Evolutionary conservation across 2,329 filamentous ascomycete species (phyloP), one percentile per base, ranked within the genome.

Genomic region (Hypoxylon sp.): DNA sequence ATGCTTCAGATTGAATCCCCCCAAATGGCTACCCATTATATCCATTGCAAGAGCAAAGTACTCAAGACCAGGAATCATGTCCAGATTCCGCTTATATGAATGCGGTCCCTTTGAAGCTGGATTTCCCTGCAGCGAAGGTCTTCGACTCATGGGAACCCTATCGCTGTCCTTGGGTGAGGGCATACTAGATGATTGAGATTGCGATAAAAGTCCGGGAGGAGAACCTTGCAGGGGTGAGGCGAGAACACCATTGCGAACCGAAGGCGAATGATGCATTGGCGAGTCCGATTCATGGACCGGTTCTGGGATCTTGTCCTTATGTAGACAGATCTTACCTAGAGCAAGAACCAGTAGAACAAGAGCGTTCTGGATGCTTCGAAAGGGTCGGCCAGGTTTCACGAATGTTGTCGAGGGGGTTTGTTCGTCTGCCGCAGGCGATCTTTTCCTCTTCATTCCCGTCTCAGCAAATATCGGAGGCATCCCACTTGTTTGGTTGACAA

Each of bases 31-130:
- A 4, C 94, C 94, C 14, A 98, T 83, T 40, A 98, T 97, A 68
- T 96, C 92, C 0, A 91, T 91, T 1, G 94, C 95, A 68, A 92
- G 90, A 0, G 92, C 92, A 78, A 95, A 98, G 78, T 98, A 98
- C 31, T 94, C 92, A 64, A 98, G 83, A 0, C 96, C 96, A 0
- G 96, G 95, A 68, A 98, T 92, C 6, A 92, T 87, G 75, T 98
- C 94, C 56, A 96, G 85, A 76, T 97, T 97, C 73, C 87, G 85
- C 59, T 80, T 78, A 22, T 74, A 70, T 1, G 76, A 74, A 51
- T 75, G 72, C 3, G 71, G 72, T 22, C 69, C 66, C 71, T 77
- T 82, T 6, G 77, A 42, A 14, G 63, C 64, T 5, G 70, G 72
- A 1, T 72, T 68, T 1, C 80, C 84, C 74, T 90, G 85, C 48